phyloP scores from a whole-genome alignment of 2,329 filamentous ascomycete species.

The Aureobasidium zeae region DNA sequence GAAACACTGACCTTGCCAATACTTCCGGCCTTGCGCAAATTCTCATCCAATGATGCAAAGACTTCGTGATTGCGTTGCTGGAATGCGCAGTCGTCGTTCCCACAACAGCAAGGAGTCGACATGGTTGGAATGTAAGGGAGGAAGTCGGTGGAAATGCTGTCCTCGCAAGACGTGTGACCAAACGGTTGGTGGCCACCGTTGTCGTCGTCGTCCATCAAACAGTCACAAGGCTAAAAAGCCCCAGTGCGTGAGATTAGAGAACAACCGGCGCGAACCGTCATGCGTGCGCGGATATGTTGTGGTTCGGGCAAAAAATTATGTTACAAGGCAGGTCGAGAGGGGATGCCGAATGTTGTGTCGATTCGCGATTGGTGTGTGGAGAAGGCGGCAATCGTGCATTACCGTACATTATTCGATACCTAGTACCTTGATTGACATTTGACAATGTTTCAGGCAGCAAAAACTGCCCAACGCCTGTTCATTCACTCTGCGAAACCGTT shows the following conservation, averaged over 20 bases:
- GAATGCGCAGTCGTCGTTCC: conserved; percentile 66
- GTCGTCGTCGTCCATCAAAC: conserved; percentile 15
- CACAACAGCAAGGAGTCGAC: conserved; percentile 66
- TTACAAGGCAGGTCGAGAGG: too few relatives aligned
- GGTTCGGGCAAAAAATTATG: background rate
- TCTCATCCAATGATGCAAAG: conserved; percentile 73
- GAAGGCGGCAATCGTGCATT: too few relatives aligned
- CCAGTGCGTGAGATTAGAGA: conserved; percentile 2
- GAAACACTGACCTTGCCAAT: conserved; percentile 74
- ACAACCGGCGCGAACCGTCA: conserved; percentile 7
- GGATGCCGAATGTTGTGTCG: too few relatives aligned
- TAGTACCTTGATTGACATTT: too few relatives aligned
- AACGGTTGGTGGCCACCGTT: conserved; percentile 15
- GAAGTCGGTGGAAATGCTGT: background rate
- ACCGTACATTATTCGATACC: too few relatives aligned
- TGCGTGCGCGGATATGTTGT: conserved; percentile 3
- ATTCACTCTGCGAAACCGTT: conserved; percentile 7
- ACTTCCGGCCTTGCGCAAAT: conserved; percentile 76
- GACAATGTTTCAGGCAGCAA: too few relatives aligned
- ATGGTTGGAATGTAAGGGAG: conserved; percentile 15
- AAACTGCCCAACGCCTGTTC: too few relatives aligned
- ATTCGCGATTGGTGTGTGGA: too few relatives aligned
- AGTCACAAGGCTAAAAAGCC: conserved; percentile 7
- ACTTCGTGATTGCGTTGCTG: conserved; percentile 70
- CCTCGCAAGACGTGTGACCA: conserved; percentile 1